Conservation (phyloP, 2,329 filamentous ascomycete species). For the Pyrenophora teres region DNA sequence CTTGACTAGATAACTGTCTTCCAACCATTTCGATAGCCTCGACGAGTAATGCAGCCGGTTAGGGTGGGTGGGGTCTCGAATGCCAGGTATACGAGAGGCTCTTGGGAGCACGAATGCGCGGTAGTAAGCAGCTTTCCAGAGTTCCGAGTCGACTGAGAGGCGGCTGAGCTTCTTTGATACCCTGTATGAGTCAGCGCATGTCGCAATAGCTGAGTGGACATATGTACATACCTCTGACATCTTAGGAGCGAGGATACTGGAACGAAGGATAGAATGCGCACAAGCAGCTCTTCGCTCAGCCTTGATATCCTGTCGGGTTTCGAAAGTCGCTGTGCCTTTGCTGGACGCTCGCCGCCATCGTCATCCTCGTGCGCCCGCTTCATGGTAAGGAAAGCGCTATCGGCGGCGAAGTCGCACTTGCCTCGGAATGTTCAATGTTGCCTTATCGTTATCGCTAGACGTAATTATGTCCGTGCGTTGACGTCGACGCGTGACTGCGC, state of each 20-base stretch:
- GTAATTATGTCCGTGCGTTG: conserved; percentile 13
- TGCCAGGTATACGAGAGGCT: conserved; percentile 74
- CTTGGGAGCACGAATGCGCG: conserved; percentile 82
- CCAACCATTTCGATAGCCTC: conserved; percentile 64
- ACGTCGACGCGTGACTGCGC: conserved; percentile 30
- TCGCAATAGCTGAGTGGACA: too few relatives aligned
- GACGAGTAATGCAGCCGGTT: conserved; percentile 58
- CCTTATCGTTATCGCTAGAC: conserved; percentile 25
- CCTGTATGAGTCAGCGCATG: conserved; percentile 44
- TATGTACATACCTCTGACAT: conserved; percentile 60
- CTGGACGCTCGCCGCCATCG: conserved; percentile 30
- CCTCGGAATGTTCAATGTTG: conserved; percentile 3
- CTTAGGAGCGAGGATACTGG: conserved; percentile 69
- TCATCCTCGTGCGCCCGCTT: conserved; percentile 47
- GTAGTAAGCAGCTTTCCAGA: conserved; percentile 93
- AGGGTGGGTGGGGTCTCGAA: conserved; percentile 51
- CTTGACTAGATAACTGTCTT: conserved; percentile 62
- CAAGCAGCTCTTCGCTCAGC: conserved; percentile 84
- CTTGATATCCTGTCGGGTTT: conserved; percentile 67
- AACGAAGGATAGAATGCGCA: conserved; percentile 82
- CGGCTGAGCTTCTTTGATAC: conserved; percentile 76
- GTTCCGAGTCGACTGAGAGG: conserved; percentile 78
- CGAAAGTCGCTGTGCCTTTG: conserved; percentile 53
- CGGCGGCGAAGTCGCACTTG: conserved; percentile 13
- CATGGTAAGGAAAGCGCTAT: conserved; percentile 26